Base-by-base conservation (phyloP, 352 stramenopile genomes). In the Pilasporangium apinafurcum region DNA sequence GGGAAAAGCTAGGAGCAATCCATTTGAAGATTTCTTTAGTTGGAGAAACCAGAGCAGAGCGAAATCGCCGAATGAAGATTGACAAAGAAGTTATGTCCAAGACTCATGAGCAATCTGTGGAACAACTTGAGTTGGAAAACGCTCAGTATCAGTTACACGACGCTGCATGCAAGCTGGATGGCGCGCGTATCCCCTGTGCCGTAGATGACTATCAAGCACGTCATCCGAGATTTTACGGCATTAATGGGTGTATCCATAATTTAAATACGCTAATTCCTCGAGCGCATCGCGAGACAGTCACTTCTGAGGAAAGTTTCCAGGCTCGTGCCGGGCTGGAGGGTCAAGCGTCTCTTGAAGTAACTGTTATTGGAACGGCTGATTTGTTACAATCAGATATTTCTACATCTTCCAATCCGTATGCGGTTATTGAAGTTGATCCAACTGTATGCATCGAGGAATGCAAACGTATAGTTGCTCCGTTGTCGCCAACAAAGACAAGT, bases 181-280 rank as follows among this genome's bases (percentile, higher is more conserved):
- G 77, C 3, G 77, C 77, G 0, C 58, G 73, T 3, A 83, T 89
- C 25, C 55, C 77, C 1, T 89, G 77, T 25, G 71, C 68, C 1
- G 71, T 77, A 8, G 48, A 69, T 24, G 73, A 86, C 29, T 89
- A 89, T 36, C 72, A 73, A 33, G 21, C 64, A 2, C 66, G 62
- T 3, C 60, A 86, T 9, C 77, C 77, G 2, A 62, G 72, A n/a
- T 89, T 89, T 43, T 89, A 89, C 41, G 77, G 77, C 5, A 72
- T 89, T 32, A 89, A 89, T 37, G 77, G 77, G 8, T 86, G 73
- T 50, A 84, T 89, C 47, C 73, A 89, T 27, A 63, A 79, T 13
- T 48, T 86, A 6, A 83, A 84, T 33, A 55, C 61, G 4, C 73
- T 84, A 35, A 74, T 89, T 30, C 44, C 71, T 5, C 59, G 66